These are phyloP conservation scores for Acanthamoeba healyi DNA, from an alignment of 208 protist genomes.

Conservation along the genomic window DNA sequence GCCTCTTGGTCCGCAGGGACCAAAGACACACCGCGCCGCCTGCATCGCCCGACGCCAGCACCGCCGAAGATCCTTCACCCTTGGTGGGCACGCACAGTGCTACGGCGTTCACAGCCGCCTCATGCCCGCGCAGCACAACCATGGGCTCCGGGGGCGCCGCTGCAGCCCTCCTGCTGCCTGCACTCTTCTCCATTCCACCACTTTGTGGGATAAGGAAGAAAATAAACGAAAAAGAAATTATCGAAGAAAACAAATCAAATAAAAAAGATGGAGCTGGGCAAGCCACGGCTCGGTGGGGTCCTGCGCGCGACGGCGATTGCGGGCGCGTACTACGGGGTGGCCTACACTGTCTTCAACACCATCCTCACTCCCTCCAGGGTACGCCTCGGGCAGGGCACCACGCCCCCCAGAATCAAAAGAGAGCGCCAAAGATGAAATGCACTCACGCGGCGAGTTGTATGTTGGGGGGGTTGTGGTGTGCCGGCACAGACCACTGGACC, in stretches of 20 bases:
- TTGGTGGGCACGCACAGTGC: not conserved
- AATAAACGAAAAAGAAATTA: not conserved
- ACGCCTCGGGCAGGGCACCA: too few relatives aligned
- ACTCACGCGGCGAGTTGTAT: too few relatives aligned
- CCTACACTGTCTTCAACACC: not conserved
- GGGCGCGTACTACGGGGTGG: not conserved
- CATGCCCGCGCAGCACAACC: not conserved
- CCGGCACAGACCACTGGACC: not conserved
- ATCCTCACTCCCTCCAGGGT: not conserved
- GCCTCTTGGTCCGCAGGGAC: not conserved
- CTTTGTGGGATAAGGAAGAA: not conserved
- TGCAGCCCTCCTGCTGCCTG: not conserved
- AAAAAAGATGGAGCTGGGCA: not conserved
- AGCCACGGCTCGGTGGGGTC: not conserved
- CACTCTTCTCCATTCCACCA: not conserved
- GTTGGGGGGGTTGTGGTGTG: not conserved
- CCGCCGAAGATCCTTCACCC: not conserved
- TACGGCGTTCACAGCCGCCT: not conserved
- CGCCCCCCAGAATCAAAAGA: too few relatives aligned
- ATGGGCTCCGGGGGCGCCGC: conserved; percentile 1
- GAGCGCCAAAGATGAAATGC: too few relatives aligned
- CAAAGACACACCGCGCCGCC: not conserved
- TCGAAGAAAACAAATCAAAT: not conserved
- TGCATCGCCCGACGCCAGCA: not conserved
- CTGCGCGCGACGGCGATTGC: not conserved